Conservation (phyloP, 1,139 yeast genomes). For the Suhomyces terraborum region DNA sequence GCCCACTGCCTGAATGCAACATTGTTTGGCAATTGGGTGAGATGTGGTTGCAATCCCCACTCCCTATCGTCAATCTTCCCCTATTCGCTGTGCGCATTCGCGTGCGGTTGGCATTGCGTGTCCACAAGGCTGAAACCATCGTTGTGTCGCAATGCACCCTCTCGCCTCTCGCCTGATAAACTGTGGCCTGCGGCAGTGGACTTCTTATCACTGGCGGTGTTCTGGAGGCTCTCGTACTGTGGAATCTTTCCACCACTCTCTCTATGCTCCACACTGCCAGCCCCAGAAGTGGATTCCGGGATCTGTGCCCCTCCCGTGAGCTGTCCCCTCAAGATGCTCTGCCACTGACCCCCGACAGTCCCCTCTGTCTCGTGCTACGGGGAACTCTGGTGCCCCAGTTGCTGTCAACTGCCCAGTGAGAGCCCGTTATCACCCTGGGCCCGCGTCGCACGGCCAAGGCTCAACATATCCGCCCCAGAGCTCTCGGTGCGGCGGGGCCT, state of each 20-base stretch:
- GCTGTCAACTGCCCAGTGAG: not conserved
- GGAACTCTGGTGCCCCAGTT: not conserved
- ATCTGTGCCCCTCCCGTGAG: not conserved
- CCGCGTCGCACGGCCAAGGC: not conserved
- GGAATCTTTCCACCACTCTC: too few species aligned
- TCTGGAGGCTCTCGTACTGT: too few species aligned
- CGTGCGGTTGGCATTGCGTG: too few species aligned
- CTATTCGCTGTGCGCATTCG: conserved; percentile 1
- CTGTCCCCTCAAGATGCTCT: not conserved
- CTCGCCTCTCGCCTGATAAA: conserved; percentile 4
- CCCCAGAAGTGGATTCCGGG: too few species aligned
- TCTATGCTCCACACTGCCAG: too few species aligned
- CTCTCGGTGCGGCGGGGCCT: not conserved
- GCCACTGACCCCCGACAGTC: not conserved
- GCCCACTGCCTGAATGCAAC: too few species aligned
- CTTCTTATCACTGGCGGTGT: too few species aligned
- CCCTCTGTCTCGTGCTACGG: not conserved
- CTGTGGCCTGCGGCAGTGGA: not conserved
- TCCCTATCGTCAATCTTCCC: conserved; percentile 1
- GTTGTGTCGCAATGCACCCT: not conserved
- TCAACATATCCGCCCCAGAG: conserved; percentile 2
- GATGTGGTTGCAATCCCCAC: not conserved
- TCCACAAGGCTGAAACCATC: conserved; percentile 3
- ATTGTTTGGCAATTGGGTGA: too few species aligned
- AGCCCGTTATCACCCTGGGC: not conserved